Evolutionary conservation across 306 rosid species (phyloP).

Genomic region (Cajanus cajan): DNA sequence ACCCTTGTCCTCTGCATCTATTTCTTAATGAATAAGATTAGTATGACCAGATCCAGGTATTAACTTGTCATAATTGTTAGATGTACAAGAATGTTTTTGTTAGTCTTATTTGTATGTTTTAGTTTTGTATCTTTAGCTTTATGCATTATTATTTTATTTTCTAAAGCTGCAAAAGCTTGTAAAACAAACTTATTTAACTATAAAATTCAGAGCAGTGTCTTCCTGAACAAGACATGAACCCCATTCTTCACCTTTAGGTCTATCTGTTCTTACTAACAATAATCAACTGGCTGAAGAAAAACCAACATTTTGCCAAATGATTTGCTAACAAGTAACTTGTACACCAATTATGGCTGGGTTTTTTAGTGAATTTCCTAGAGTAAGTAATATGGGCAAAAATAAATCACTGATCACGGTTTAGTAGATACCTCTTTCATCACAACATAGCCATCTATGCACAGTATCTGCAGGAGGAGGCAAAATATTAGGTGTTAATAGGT

Average conservation of each 20-base stretch:
- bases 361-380: slow-evolving; percentile 28
- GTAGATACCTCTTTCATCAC: slow-evolving; percentile 53
- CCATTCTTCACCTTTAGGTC: slow-evolving; percentile 12
- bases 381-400: not conserved
- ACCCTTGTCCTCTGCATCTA: slow-evolving; percentile 34
- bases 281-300: slow-evolving; percentile 37
- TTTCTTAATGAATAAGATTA: slow-evolving; percentile 34
- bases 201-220: slow-evolving; percentile 18
- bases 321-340: slow-evolving; percentile 25
- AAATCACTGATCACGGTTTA: slow-evolving; percentile 22
- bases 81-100: not conserved
- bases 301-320: slow-evolving; percentile 35
- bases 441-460: slow-evolving; percentile 68
- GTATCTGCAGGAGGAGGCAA: slow-evolving; percentile 68
- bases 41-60: slow-evolving; percentile 34
- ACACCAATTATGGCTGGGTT: slow-evolving; percentile 27
- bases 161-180: not conserved
- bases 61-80: slow-evolving; percentile 23
- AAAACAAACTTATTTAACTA: slow-evolving; percentile 11
- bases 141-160: not conserved
- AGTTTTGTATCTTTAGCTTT: slow-evolving; percentile 7
- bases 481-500: slow-evolving; percentile 62
- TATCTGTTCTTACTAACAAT: slow-evolving; percentile 16
- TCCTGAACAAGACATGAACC: not conserved
- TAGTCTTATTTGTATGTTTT: not conserved